Percentiles rank a stretch among this genome's conserved stretches.
These are phyloP conservation scores for Eucalyptus dawsonii DNA, from an alignment of 345 rosid genomes.

Conservation along the genomic window DNA sequence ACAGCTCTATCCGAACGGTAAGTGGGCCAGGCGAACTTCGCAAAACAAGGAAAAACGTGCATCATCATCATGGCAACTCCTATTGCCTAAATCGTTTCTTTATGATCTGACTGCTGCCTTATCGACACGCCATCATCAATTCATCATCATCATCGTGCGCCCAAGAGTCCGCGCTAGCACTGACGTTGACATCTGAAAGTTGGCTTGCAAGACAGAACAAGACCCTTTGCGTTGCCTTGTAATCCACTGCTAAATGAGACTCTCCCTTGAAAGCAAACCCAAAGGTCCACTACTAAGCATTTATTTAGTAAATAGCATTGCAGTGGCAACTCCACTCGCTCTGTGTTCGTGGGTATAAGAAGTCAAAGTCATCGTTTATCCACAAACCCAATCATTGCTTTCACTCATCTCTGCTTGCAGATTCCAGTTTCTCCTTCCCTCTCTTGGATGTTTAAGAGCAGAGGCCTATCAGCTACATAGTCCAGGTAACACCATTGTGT, in stretches of 20 bases:
- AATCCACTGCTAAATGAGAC: neutral
- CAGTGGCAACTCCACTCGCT: neutral
- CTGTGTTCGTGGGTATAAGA: neutral
- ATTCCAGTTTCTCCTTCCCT: neutral
- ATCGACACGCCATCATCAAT: neutral
- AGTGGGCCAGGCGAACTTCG: neutral
- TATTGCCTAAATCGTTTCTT: neutral
- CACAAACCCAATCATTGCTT: neutral
- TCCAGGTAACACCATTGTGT: neutral
- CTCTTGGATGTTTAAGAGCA: neutral
- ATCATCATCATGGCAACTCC: neutral
- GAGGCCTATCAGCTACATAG: neutral
- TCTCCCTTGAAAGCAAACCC: neutral
- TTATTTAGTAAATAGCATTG: neutral
- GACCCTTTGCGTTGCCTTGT: neutral
- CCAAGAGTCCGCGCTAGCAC: neutral
- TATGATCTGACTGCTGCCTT: neutral
- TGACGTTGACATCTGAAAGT: neutral
- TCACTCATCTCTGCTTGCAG: neutral
- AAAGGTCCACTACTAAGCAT: neutral
- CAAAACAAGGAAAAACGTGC: neutral
- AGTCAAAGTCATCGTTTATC: neutral
- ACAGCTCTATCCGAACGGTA: neutral
- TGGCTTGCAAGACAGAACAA: neutral
- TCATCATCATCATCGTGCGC: neutral